phyloP scores from a whole-genome alignment of 306 rosid species.

The Ziziphus jujuba region DNA sequence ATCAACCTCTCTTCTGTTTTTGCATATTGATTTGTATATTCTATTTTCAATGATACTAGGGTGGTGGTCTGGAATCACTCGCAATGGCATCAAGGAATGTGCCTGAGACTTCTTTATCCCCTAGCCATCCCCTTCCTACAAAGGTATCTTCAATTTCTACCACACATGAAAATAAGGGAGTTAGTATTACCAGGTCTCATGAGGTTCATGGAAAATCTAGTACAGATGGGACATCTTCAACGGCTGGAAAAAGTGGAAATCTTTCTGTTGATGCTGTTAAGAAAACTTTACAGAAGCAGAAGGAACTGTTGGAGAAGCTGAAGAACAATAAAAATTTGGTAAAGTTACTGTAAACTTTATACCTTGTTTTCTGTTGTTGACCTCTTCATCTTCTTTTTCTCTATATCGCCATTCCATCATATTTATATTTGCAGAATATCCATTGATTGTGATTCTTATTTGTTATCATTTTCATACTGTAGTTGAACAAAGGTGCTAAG shows the following conservation, averaged over 20 bases:
- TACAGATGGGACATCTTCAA: constrained; percentile 99
- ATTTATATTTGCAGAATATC: neutral
- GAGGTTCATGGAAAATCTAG: constrained; percentile 99
- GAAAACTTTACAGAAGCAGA: constrained; percentile 79
- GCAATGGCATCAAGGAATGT: constrained; percentile 51
- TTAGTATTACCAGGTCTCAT: constrained; percentile 99
- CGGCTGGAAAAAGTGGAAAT: constrained; percentile 89
- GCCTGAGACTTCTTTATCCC: constrained; percentile 57
- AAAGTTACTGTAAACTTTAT: constrained; percentile 15
- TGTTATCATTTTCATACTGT: constrained; percentile 31
- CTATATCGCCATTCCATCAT: neutral
- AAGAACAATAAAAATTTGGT: constrained; percentile 70
- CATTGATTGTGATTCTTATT: constrained; percentile 13
- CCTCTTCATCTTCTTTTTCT: constrained; percentile 3
- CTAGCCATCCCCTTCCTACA: constrained; percentile 60
- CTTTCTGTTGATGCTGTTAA: constrained; percentile 76
- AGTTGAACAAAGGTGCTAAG: constrained; percentile 66
- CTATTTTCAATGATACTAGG: constrained; percentile 47
- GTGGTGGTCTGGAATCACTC: constrained; percentile 48
- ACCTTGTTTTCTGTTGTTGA: neutral
- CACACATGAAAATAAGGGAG: constrained; percentile 99
- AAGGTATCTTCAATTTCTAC: constrained; percentile 99
- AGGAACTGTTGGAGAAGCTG: constrained; percentile 70
- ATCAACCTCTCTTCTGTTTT: constrained; percentile 11
- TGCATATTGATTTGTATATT: constrained; percentile 29